These are phyloP conservation scores for Cairneyella variabilis DNA, from an alignment of 495 filamentous ascomycete species.

Conservation along the genomic window DNA sequence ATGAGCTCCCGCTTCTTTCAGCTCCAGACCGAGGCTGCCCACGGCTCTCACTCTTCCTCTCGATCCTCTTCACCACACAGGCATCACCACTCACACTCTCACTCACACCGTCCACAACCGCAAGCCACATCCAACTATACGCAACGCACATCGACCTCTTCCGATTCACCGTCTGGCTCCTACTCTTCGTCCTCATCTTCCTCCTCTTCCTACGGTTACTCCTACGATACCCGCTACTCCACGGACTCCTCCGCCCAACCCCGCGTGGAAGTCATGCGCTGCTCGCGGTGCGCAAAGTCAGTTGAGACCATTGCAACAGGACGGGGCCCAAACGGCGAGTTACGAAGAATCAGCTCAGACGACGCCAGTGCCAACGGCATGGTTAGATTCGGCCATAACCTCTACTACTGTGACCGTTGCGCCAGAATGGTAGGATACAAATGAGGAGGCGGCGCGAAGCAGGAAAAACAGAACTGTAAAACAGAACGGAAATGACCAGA, in stretches of 20 bases:
- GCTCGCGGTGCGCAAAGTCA: conserved; percentile 50
- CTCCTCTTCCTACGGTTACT: conserved; percentile 25
- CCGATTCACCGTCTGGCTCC: conserved; percentile 32
- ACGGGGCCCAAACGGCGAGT: not conserved
- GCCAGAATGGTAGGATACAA: conserved; percentile 68
- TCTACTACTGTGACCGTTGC: conserved; percentile 75
- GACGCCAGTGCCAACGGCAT: conserved; percentile 50
- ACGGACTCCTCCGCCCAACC: conserved; percentile 37
- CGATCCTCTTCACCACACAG: not conserved
- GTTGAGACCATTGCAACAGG: conserved; percentile 41
- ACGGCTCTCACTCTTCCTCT: not conserved
- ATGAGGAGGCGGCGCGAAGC: too few species aligned
- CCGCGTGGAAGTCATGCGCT: conserved; percentile 51
- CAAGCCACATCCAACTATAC: conserved; percentile 3
- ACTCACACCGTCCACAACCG: conserved; percentile 9
- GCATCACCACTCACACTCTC: not conserved
- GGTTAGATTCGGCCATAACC: conserved; percentile 70
- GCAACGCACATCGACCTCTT: conserved; percentile 25
- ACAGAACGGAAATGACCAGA: too few species aligned
- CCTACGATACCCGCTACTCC: not conserved
- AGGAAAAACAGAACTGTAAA: too few species aligned
- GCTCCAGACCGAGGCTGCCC: not conserved
- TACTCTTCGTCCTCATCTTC: conserved; percentile 37
- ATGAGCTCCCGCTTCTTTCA: conserved; percentile 6
- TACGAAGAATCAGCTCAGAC: conserved; percentile 37